Evolutionary conservation across 139 green algal genomes (phyloP).

Genomic region (Tetraselmis striata): DNA sequence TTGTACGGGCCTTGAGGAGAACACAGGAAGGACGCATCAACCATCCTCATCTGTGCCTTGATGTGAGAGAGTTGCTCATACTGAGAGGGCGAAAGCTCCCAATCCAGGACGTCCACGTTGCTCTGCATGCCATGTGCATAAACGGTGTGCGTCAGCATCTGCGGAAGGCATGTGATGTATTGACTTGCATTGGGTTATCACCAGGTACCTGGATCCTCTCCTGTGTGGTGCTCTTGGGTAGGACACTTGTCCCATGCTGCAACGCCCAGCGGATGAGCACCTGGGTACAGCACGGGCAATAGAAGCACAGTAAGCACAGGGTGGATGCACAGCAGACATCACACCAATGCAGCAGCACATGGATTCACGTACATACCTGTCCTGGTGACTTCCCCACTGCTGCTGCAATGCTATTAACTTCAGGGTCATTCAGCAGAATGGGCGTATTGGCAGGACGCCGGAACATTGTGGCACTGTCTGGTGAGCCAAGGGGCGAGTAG

Average conservation of each 20-base stretch:
- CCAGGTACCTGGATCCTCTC: slow-evolving; percentile 50
- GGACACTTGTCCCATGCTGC: slow-evolving; percentile 78
- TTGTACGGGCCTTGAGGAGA: slow-evolving; percentile 63
- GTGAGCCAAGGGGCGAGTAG: slow-evolving; percentile 81
- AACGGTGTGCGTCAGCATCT: not conserved
- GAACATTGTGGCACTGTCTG: slow-evolving; percentile 68
- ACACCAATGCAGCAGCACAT: not conserved
- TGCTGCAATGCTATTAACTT: slow-evolving; percentile 47
- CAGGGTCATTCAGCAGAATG: slow-evolving; percentile 53
- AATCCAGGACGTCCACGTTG: slow-evolving; percentile 77
- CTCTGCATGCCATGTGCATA: not conserved
- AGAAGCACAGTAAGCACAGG: slow-evolving; percentile 1
- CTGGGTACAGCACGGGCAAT: slow-evolving; percentile 39
- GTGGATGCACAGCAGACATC: too few relatives aligned
- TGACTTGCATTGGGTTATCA: not conserved
- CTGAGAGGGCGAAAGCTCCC: slow-evolving; percentile 51
- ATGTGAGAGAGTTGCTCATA: slow-evolving; percentile 47
- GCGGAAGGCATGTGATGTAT: not conserved
- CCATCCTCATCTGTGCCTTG: slow-evolving; percentile 59
- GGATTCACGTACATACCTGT: slow-evolving; percentile 32
- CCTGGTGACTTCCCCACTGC: slow-evolving; percentile 50
- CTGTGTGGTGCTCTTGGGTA: slow-evolving; percentile 77
- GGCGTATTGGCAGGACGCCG: slow-evolving; percentile 35
- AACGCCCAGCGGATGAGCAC: slow-evolving; percentile 84
- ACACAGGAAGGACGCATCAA: slow-evolving; percentile 59